A percentile compares a stretch with the other conserved stretches of the same genome.
Conservation (phyloP, 306 rosid genomes). For the Leucaena leucocephala region DNA sequence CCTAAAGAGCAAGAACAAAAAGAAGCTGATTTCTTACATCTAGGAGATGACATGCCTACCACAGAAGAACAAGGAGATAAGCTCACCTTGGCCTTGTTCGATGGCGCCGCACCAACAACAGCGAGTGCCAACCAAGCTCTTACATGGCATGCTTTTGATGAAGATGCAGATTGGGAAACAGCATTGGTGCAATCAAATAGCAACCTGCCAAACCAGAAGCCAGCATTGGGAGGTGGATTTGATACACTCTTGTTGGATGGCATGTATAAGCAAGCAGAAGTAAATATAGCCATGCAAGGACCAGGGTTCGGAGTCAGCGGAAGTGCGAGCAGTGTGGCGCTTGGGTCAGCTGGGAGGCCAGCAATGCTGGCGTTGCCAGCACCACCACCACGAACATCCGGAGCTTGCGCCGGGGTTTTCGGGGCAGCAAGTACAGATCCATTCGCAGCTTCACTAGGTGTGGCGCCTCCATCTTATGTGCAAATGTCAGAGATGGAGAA, state of each 20-base stretch:
- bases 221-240: conserved; percentile 70
- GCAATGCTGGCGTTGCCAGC: conserved; percentile 86
- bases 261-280: conserved; percentile 66
- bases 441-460: conserved; percentile 71
- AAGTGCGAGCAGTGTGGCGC: conserved; percentile 85
- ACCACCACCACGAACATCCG: conserved; percentile 42
- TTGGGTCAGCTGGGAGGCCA: conserved; percentile 76
- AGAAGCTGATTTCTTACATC: conserved; percentile 69
- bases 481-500: conserved; percentile 97
- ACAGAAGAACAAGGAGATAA: conserved; percentile 50
- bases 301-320: conserved; percentile 64
- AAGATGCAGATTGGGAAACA: conserved; percentile 77
- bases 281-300: conserved; percentile 45
- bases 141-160: conserved; percentile 83
- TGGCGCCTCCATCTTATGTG: conserved; percentile 85
- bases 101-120: conserved; percentile 44
- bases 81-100: conserved; percentile 80
- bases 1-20: conserved; percentile 37
- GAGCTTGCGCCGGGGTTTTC: neutral
- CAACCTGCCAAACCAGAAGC: conserved; percentile 52
- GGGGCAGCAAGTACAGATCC: conserved; percentile 52
- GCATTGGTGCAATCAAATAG: conserved; percentile 72
- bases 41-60: conserved; percentile 55
- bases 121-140: conserved; percentile 42
- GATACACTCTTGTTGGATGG: conserved; percentile 76